phyloP scores from a whole-genome alignment of 2,329 filamentous ascomycete genomes.

The Verticillium isaacii region DNA sequence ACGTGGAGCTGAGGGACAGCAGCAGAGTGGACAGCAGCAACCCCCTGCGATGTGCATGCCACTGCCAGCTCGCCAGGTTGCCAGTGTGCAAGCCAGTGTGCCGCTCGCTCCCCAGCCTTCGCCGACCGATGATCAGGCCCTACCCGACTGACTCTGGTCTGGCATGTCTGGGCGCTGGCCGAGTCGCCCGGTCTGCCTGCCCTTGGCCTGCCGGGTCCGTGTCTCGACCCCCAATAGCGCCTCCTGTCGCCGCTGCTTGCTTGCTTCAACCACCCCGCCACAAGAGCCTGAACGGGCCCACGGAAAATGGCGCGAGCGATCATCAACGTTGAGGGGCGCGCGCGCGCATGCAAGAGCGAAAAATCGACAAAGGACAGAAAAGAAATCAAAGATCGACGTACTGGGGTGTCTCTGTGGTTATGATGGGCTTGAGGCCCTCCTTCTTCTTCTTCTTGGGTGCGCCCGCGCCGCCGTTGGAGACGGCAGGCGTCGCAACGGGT shows the following conservation, averaged over 20 bases:
- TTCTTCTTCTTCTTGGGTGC: constrained; percentile 67
- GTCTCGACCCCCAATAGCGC: background rate
- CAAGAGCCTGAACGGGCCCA: constrained; percentile 4
- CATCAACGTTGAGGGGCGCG: background rate
- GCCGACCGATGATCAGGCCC: background rate
- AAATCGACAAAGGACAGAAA: background rate
- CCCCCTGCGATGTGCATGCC: background rate
- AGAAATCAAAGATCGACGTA: constrained; percentile 18
- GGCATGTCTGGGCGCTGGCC: background rate
- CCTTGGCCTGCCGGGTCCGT: background rate
- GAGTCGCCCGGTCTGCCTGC: background rate
- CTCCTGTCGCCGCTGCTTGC: background rate
- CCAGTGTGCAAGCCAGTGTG: background rate
- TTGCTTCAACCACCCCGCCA: constrained; percentile 8
- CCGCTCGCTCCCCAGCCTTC: background rate
- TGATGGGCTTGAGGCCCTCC: constrained; percentile 69
- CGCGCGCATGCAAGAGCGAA: background rate
- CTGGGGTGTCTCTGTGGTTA: constrained; percentile 58
- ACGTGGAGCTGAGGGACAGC: background rate
- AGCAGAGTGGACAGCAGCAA: background rate
- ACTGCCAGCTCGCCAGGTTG: background rate
- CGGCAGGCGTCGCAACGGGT: constrained; percentile 5
- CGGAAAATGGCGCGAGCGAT: background rate
- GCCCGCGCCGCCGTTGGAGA: constrained; percentile 10
- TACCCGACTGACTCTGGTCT: background rate